Evolutionary conservation across 148 eudicot species (phyloP), one percentile per base, ranked within the genome.

Genomic region (Rhododendron williamsianum): DNA sequence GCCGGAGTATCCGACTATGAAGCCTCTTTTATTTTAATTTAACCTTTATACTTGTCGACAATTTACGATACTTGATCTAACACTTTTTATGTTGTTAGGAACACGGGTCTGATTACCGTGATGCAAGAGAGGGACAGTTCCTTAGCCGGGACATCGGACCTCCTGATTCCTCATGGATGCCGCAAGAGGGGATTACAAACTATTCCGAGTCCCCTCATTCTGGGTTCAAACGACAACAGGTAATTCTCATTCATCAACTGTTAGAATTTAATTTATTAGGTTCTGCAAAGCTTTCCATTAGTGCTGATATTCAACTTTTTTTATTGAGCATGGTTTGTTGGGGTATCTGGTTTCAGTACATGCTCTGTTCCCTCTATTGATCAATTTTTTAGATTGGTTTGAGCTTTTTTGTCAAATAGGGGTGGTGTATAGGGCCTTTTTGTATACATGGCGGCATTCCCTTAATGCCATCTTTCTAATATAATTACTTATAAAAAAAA

Each of bases 161-260:
- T 60, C 85, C 84, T 83, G 95, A 93, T 86, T 65, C 94, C 80
- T 87, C 91, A 58, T 92, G 94, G 94, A 87, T 84, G 81, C 89
- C 87, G 82, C 94, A 91, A 84, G 94, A 94, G 43, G 27, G 79
- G 7, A 33, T 88, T 83, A 78, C 90, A 84, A 88, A 87, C 79
- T 87, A 89, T 85, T 79, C 89, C 48, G 97, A 93, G 63, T 88
- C 89, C n/a, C 48, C 86, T 35, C 91, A 86, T 90, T 52, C 91
- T 41, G 98, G 93, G 48, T 86, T 90, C 58, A 92, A 86, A 89
- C 90, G 92, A 84, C 90, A 84, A 76, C 94, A 89, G 95, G 99
- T 95, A 89, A 87, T 73, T 76, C 69, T 27, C 33, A 46, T 73
- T 76, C 4, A 38, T n/a, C 36, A 84, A 36, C 23, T 25, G 19